phyloP scores from a whole-genome alignment of 441 rosid species.

The Kokia cookei region DNA sequence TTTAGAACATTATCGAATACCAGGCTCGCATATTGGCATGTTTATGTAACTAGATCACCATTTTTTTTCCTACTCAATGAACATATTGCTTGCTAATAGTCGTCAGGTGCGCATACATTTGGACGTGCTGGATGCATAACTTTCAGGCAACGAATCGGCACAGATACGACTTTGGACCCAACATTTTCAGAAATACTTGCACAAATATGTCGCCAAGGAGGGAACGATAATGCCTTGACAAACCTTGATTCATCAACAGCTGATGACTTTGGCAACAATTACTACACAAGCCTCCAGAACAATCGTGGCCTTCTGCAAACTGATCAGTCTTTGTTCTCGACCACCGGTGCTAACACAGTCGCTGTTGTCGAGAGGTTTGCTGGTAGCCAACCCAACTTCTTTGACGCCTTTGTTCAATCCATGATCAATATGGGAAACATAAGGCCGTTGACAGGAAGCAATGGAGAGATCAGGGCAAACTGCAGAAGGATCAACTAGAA shows the following conservation, averaged over 20 bases:
- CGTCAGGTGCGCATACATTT: slow-evolving; percentile 61
- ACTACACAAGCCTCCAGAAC: slow-evolving; percentile 27
- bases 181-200: slow-evolving; percentile 35
- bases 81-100: not conserved
- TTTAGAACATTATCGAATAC: not conserved
- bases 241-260: slow-evolving; percentile 49
- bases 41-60: not conserved
- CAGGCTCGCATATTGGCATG: not conserved
- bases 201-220: slow-evolving; percentile 42
- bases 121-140: slow-evolving; percentile 46
- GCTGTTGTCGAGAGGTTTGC: slow-evolving; percentile 35
- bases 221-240: slow-evolving; percentile 20
- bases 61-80: not conserved
- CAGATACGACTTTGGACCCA: slow-evolving; percentile 38
- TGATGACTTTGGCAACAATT: slow-evolving; percentile 47
- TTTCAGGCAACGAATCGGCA: slow-evolving; percentile 43
- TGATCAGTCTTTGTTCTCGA: slow-evolving; percentile 42
- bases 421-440: slow-evolving; percentile 50
- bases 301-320: slow-evolving; percentile 31
- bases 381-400: slow-evolving; percentile 33
- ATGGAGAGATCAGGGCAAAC: slow-evolving; percentile 42
- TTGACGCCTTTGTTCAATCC: slow-evolving; percentile 30
- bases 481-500: slow-evolving; percentile 37
- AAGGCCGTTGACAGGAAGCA: slow-evolving; percentile 41
- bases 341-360: slow-evolving; percentile 20